Base-by-base conservation (phyloP, 2,329 filamentous ascomycete species). In the Akanthomyces muscarius region DNA sequence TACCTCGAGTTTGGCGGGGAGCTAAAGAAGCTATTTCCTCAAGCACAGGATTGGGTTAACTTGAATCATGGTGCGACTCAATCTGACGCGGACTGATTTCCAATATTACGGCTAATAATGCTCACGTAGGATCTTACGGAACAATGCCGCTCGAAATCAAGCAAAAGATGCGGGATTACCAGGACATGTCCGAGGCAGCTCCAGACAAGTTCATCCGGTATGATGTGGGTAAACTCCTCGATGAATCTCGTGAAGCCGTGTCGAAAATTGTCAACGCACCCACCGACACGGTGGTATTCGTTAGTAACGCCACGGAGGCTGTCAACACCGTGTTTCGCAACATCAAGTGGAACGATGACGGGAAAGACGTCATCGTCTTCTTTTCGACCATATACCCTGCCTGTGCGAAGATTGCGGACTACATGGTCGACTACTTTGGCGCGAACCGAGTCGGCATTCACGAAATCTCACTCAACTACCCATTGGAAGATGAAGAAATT, bases 291-390 rank as follows among this genome's bases (percentile, higher is more conserved):
- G 78, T 90, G 45, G 92, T 96, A 0, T 88, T 96, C 66, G 86
- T 96, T 0, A 79, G 84, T 63, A 97, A 97, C 72, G 91, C 92
- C 14, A 96, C 91, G 0, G 88, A 84, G 0, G 91, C 86, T 28
- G 76, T 92, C 53, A 94, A 95, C 76, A 90, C 87, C 0, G 85
- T 96, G 5, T 82, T 97, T n/a, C 86, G 89, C 48, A 93, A 89
- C 71, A 74, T 97, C 2, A 71, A 72, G 1, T 96, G 88, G 81
- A 73, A 84, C 44, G 73, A 79, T 0, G 88, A 89, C 65, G 89
- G 92, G 65, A 84, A 86, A 28, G 93, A 97, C 71, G 86, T 89
- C 65, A 89, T 96, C 66, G 69, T 96, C 51, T 89, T 87, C 74
- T 96, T 97, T 71, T 83, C 83, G 44, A 92, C 90, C 47, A 83